Base-by-base conservation (phyloP, 2,329 filamentous ascomycete genomes). In the Stemphylium vesicarium region DNA sequence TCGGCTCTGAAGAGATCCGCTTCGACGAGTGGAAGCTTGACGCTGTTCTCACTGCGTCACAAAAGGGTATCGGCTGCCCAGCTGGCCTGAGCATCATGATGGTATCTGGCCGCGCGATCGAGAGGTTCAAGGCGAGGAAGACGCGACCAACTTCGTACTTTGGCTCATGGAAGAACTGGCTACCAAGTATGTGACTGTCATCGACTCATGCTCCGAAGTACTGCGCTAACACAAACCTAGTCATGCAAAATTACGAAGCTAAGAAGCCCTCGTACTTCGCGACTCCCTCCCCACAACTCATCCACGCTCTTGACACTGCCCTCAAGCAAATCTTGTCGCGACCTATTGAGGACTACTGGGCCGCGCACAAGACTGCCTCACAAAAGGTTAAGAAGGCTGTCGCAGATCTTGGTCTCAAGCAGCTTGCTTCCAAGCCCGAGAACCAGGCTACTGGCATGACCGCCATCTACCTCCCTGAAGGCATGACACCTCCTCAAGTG, bases 201-300 rank as follows among this genome's bases (percentile, higher is more conserved):
- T 47, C 22, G 18, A 18, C n/a, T 24, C 18, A 10, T 46, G 16
- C 11, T 29, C 10, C 7, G 22, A 26, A 9, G 29, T 24, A 10
- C 2, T 13, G 29, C 29, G 43, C 70, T 74, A 66, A 73, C 45
- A 43, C 8, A 4, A 32, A 37, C 16, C 13, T 56, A 91, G 89
- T 99, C 78, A 98, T 99, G 94, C 88, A 95, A 80, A 98, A 97
- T 80, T 99, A 99, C 78, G 95, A 99, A 81, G 91, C 92, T 62
- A 92, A 93, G 82, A 99, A 98, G 81, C 87, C 95, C 33, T 96
- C 92, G 2, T 99, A 99, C 82, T 99, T 99, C 73, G 95, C 95
- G 33, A 99, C 95, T 1, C 95, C 95, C 0, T 92, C 93, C 4
- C 95, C 95, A 12, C 95, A 99, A 79, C 86, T 99, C 45, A 84